phyloP scores from a whole-genome alignment of 176 grass and related monocot genomes.

The bread wheat (Triticum aestivum) region IWGSC_CS_RefSeq_v2.1 NC_057807.1:556896792-556897291 shows the following conservation, averaged over 20 bases:
- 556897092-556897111: slow-evolving; percentile 1
- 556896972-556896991: neutral
- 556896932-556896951: neutral
- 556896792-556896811: neutral
- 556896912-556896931: neutral
- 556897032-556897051: neutral
- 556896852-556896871: neutral
- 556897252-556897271: neutral
- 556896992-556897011: neutral
- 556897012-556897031: slow-evolving; percentile 10
- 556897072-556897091: neutral
- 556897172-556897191: no score
- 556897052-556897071: neutral
- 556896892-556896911: neutral
- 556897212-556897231: neutral
- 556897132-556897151: neutral
- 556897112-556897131: neutral
- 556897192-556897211: neutral
- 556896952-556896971: neutral
- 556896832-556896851: neutral
- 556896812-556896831: neutral
- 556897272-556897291: neutral
- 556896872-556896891: slow-evolving; percentile 25
- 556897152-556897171: neutral
- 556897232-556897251: neutral